phyloP scores from a whole-genome alignment of 2,329 filamentous ascomycete genomes.

The Aspergillus piperis region DNA sequence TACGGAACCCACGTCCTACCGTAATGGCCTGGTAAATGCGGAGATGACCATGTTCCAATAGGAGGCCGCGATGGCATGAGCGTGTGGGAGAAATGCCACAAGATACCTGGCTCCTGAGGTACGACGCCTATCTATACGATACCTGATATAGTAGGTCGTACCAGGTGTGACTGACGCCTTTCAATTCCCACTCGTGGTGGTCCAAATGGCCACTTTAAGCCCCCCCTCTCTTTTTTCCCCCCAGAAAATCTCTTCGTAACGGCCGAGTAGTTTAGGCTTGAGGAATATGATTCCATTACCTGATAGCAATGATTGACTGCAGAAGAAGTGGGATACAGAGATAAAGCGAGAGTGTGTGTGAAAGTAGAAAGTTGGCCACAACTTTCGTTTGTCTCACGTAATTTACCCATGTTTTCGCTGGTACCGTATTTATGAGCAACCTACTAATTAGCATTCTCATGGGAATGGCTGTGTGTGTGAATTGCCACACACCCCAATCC shows the following conservation, averaged over 20 bases:
- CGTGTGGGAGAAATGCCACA: slow-evolving; percentile 5
- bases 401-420: neutral
- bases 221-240: no score
- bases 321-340: no score
- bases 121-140: slow-evolving; percentile 3
- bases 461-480: slow-evolving; percentile 1
- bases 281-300: neutral
- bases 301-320: neutral
- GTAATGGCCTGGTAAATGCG: slow-evolving; percentile 19
- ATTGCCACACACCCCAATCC: slow-evolving; percentile 8
- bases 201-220: neutral
- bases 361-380: neutral
- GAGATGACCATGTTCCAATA: slow-evolving; percentile 15
- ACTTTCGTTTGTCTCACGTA: neutral
- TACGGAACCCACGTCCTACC: slow-evolving; percentile 11
- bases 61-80: neutral
- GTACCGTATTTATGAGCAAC: neutral
- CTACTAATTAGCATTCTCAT: neutral
- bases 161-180: neutral
- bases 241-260: neutral
- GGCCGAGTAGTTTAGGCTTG: neutral
- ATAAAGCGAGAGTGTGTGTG: no score
- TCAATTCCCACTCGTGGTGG: slow-evolving; percentile 1
- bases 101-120: slow-evolving; percentile 3
- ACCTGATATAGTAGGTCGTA: slow-evolving; percentile 4